Evolutionary conservation across 306 rosid genomes (phyloP), one percentile per base, ranked within the genome.

Genomic region (Inga oerstediana): DNA sequence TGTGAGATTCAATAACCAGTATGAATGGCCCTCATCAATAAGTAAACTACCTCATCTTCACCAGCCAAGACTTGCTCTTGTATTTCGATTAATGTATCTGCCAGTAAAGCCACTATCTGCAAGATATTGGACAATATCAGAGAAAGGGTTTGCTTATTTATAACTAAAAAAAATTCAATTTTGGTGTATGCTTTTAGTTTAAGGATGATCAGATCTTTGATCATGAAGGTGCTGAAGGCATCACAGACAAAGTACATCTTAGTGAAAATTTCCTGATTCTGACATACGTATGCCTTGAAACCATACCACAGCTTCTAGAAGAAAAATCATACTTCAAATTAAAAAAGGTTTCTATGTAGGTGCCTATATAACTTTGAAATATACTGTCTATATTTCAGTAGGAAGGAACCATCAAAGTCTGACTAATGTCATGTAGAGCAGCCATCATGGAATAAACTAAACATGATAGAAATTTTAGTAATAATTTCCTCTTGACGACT

Each of bases 71-170:
- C 93, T 83, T 92, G 97, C 84, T 96, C 99, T 85, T 87, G 96
- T 79, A 96, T 93, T 91, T 95, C 98, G 82, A 88, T 80, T 81
- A 96, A 84, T 39, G 90, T 91, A 87, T 93, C 99, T 19, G 97
- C 97, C 91, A 96, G 77, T 51, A 92, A 88, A 69, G 94, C 93
- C 82, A 93, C 87, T 80, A 93, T 93, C 99, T 96, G 90, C 92
- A 84, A 83, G 56, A 78, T 68, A 75, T 43, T 71, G 24, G 70
- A 44, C 37, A 82, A 52, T 54, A 54, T 9, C 52, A 56, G 10
- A 59, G 68, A 16, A 32, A 80, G 37, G 22, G 48, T 80, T 20
- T 2, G 39, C 41, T 52, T 10, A 59, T 39, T 75, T 56, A 43
- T 32, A 78, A 67, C 24, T 2, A 77, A 56, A 76, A 76, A 24